Conservation (phyloP, 768 basidiomycete genomes). For the Sporobolomyces roseus region DNA sequence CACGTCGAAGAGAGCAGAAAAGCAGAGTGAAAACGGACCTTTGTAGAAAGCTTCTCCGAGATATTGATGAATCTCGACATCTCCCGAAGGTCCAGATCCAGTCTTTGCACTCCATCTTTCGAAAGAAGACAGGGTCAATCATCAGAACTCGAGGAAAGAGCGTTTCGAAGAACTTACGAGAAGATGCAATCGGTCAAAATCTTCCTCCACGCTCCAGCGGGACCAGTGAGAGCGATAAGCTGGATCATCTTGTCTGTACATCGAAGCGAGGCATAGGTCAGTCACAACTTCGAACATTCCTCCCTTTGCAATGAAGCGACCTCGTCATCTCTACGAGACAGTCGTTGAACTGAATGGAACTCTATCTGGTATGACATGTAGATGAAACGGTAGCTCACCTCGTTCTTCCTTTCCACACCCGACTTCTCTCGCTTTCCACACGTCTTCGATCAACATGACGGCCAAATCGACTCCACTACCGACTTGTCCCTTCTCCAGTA, state of each 20-base stretch:
- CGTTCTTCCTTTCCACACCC: slow-evolving; percentile 42
- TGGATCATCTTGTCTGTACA: slow-evolving; percentile 60
- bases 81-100: slow-evolving; percentile 76
- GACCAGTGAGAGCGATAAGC: slow-evolving; percentile 77
- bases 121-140: slow-evolving; percentile 38
- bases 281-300: not conserved
- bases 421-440: slow-evolving; percentile 73
- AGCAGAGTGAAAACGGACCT: slow-evolving; percentile 55
- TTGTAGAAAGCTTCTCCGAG: slow-evolving; percentile 80
- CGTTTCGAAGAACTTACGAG: slow-evolving; percentile 75
- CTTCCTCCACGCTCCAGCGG: slow-evolving; percentile 81
- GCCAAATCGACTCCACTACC: slow-evolving; percentile 88
- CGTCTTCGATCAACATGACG: slow-evolving; percentile 68
- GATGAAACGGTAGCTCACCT: slow-evolving; percentile 7
- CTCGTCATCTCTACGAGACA: no score
- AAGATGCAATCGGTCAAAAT: slow-evolving; percentile 78
- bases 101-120: slow-evolving; percentile 78
- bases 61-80: slow-evolving; percentile 82
- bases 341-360: no score
- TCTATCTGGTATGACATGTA: no score
- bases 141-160: not conserved
- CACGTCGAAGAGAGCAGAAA: not conserved
- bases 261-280: not conserved
- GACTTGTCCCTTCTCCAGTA: slow-evolving; percentile 79
- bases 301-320: no score